A percentile compares a stretch with the other conserved stretches of the same genome.
phyloP scores from a whole-genome alignment of 1,284 basidiomycete species.

The Austroboletus niveus region DNA sequence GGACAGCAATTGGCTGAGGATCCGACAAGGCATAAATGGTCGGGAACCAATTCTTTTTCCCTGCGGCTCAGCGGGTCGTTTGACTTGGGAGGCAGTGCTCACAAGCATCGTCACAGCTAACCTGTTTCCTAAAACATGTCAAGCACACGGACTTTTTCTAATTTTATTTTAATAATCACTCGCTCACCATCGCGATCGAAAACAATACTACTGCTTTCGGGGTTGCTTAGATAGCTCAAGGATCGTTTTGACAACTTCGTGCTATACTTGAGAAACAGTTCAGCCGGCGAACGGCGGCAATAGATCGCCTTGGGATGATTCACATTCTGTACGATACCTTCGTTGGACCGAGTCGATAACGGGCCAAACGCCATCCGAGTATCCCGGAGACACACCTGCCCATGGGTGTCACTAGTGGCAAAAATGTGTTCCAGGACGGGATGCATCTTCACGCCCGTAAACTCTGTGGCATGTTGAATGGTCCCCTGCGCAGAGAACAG shows the following conservation, averaged over 20 bases:
- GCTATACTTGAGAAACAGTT: slow-evolving; percentile 48
- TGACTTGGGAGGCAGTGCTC: slow-evolving; percentile 19
- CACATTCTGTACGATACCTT: slow-evolving; percentile 58
- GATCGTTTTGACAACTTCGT: slow-evolving; percentile 55
- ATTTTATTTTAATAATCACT: too few relatives aligned
- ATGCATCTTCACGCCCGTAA: slow-evolving; percentile 63
- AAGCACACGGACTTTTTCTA: slow-evolving; percentile 7
- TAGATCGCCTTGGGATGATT: slow-evolving; percentile 10
- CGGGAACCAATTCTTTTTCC: slow-evolving; percentile 57
- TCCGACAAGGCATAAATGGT: slow-evolving; percentile 68
- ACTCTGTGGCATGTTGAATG: slow-evolving; percentile 51
- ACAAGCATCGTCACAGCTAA: slow-evolving; percentile 67
- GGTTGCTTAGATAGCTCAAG: slow-evolving; percentile 43
- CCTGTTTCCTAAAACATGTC: slow-evolving; percentile 46
- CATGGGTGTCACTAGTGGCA: slow-evolving; percentile 56
- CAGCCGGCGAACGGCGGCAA: slow-evolving; percentile 12
- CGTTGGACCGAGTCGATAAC: slow-evolving; percentile 36
- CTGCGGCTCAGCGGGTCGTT: slow-evolving; percentile 2
- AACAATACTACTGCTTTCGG: slow-evolving; percentile 62
- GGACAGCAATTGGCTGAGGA: slow-evolving; percentile 64
- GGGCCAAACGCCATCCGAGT: slow-evolving; percentile 73
- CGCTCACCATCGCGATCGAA: slow-evolving; percentile 63
- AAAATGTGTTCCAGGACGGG: slow-evolving; percentile 66
- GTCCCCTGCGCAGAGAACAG: slow-evolving; percentile 44
- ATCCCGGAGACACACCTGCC: slow-evolving; percentile 65